These are phyloP conservation scores for Serendipita sp. DNA, from an alignment of 768 basidiomycete genomes.

Conservation along the genomic window DNA sequence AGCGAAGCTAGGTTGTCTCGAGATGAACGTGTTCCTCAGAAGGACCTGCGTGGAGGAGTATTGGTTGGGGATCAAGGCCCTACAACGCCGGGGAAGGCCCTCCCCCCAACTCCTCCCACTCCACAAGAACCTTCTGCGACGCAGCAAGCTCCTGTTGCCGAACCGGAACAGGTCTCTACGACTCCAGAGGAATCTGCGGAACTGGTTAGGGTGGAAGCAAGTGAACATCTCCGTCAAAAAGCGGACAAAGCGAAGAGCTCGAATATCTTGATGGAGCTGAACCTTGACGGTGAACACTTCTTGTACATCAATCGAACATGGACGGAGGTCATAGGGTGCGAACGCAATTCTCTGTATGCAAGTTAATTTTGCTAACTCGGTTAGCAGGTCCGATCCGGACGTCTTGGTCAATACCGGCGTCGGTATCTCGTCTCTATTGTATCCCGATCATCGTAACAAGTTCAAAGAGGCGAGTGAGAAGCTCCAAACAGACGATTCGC, in stretches of 20 bases:
- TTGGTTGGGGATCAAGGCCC: neutral
- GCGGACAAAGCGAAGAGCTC: slow-evolving; percentile 93
- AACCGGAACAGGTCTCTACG: neutral
- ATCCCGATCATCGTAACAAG: slow-evolving; percentile 61
- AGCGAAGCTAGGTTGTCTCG: neutral
- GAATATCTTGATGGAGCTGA: slow-evolving; percentile 91
- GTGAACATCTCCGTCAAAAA: slow-evolving; percentile 73
- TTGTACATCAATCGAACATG: slow-evolving; percentile 96
- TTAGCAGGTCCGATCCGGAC: slow-evolving; percentile 60
- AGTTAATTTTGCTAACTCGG: neutral
- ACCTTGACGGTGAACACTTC: slow-evolving; percentile 85
- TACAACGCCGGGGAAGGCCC: neutral
- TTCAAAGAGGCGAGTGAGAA: slow-evolving; percentile 78
- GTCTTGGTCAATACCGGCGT: slow-evolving; percentile 44
- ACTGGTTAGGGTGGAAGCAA: slow-evolving; percentile 50
- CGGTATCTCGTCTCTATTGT: slow-evolving; percentile 68
- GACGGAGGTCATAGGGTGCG: slow-evolving; percentile 80
- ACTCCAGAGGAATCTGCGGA: neutral
- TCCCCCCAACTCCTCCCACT: neutral
- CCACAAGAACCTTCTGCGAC: neutral
- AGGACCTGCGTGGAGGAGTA: neutral
- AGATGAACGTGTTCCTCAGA: slow-evolving; percentile 2
- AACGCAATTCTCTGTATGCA: slow-evolving; percentile 5
- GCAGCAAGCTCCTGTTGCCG: neutral
- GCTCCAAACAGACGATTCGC: slow-evolving; percentile 79